These are phyloP conservation scores for Peronospora farinosa DNA, from an alignment of 352 stramenopile genomes.

Conservation along the genomic window DNA sequence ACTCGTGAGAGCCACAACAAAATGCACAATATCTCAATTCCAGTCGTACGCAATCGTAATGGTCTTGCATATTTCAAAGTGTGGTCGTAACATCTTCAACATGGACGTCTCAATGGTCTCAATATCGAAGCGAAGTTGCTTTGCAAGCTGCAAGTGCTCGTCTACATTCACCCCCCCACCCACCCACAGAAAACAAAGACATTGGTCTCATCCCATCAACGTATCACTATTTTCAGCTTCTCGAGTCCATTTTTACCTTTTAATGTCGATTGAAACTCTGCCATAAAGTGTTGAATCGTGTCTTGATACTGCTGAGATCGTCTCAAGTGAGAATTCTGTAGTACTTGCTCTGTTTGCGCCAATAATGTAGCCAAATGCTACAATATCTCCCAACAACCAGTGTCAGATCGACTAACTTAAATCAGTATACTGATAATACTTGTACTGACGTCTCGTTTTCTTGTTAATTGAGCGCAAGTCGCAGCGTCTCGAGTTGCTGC, in stretches of 20 bases:
- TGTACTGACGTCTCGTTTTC: conserved; percentile 21
- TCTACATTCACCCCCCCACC: conserved; percentile 27
- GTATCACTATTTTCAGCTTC: no score
- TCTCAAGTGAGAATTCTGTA: conserved; percentile 35
- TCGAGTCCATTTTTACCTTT: conserved; percentile 15
- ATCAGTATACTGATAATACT: neutral
- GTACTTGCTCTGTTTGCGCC: conserved; percentile 30
- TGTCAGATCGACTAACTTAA: neutral
- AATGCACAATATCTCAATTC: neutral
- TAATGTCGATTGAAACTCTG: conserved; percentile 27
- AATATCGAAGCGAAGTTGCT: conserved; percentile 39
- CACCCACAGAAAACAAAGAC: no score
- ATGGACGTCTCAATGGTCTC: conserved; percentile 42
- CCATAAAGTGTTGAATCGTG: conserved; percentile 28
- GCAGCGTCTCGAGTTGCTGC: conserved; percentile 2
- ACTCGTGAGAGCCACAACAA: neutral
- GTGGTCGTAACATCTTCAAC: conserved; percentile 40
- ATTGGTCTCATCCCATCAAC: no score
- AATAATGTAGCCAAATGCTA: conserved; percentile 27
- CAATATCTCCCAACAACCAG: neutral
- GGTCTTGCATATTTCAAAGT: conserved; percentile 50
- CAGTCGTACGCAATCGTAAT: conserved; percentile 45
- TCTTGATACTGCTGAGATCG: conserved; percentile 26
- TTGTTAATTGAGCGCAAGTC: conserved; percentile 9
- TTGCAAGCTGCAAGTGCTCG: conserved; percentile 23